Conservation (phyloP, 345 rosid species). For the Gossypium turneri region DNA sequence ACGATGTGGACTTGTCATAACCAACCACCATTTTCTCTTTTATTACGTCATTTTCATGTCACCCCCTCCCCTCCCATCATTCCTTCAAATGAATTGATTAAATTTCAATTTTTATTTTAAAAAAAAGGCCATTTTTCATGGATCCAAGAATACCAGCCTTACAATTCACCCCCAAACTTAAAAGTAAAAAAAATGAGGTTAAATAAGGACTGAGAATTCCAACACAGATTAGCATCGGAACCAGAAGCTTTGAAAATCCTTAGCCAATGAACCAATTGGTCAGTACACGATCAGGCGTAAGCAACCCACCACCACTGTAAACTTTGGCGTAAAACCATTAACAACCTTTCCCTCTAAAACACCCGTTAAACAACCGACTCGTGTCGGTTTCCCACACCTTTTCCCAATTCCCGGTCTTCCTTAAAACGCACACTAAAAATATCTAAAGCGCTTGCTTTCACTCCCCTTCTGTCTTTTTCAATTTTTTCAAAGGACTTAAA, state of each 20-base stretch:
- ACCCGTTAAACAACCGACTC: not conserved
- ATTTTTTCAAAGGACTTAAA: not conserved
- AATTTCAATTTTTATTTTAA: too few relatives aligned
- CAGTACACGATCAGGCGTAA: not conserved
- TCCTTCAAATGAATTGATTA: too few relatives aligned
- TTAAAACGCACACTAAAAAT: not conserved
- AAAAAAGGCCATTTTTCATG: not conserved
- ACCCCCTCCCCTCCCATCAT: not conserved
- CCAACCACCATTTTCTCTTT: not conserved
- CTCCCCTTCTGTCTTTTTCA: not conserved
- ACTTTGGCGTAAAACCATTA: too few relatives aligned
- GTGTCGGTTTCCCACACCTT: slow-evolving; percentile 10
- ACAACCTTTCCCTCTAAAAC: too few relatives aligned
- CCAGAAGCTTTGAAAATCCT: not conserved
- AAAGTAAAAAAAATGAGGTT: not conserved
- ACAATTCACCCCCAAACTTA: not conserved
- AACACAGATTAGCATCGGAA: not conserved
- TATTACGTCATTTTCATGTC: not conserved
- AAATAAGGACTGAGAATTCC: not conserved
- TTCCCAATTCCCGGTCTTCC: not conserved
- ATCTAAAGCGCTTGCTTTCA: not conserved
- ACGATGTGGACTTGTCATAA: not conserved
- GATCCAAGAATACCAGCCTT: not conserved
- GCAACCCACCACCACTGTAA: too few relatives aligned
- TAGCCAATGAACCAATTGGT: not conserved